Evolutionary conservation across 2,329 filamentous ascomycete species (phyloP), one percentile per base, ranked within the genome.

Genomic region (Diplodia sapinea): DNA sequence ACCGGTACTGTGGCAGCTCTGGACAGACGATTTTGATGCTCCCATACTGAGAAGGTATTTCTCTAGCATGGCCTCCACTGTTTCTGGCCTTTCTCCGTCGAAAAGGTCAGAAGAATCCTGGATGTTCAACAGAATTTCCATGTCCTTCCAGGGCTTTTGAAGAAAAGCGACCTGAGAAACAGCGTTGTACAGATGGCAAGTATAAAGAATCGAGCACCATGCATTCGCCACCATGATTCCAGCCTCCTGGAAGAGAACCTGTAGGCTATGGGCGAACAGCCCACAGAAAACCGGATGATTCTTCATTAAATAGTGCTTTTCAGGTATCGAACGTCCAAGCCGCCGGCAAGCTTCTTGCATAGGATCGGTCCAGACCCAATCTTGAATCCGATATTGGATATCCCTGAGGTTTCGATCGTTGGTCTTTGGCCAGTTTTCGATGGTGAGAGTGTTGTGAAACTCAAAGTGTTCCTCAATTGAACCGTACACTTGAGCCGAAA

Each of bases 111-210:
- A 31, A 23, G 23, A 3, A 23, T 15, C 6, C 20, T 59, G 55
- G 5, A 59, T 7, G 5, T 15, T 11, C 7, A 38, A 20, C 55
- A 43, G 20, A 23, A 59, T 31, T 8, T 59, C 33, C 55, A 59
- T 59, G 55, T 59, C n/a, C 4, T n/a, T 20, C 55, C 55, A 59
- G 6, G 7, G 13, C 11, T 26, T 59, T 15, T 38, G 8, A 6
- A 59, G 20, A 20, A 59, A 6, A 17, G 23, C 40, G 33, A 38
- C 55, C 23, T 59, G 55, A 9, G 23, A 23, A 2, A 79, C 62
- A 0, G 81, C 80, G 62, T 82, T 80, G 72, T 83, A 84, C 1
- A 85, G 70, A 57, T 85, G 82, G 1, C 69, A 70, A 0, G 76
- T 70, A 50, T 75, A 79, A 13, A 76, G 69, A 17, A 83, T 74